Base-by-base conservation (phyloP, 2,329 filamentous ascomycete species). In the Lasiodiplodia gonubiensis region DNA sequence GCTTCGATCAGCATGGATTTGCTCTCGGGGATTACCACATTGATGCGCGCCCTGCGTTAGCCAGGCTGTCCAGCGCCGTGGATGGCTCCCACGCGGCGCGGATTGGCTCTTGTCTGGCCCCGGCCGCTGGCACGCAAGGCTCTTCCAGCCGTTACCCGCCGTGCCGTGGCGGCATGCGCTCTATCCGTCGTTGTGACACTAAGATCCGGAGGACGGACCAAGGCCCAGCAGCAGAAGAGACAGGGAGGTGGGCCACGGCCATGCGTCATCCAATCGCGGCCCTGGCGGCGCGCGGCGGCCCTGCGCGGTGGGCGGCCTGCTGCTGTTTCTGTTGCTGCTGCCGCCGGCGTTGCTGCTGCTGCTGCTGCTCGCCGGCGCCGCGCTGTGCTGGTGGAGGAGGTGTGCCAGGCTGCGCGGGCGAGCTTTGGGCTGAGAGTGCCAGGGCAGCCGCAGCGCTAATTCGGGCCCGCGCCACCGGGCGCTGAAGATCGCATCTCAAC, bases 401-500 rank as follows among this genome's bases (percentile, higher is more conserved):
- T 33, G 60, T 33, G 30, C 30, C 30, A 33, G 30, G 30, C 30
- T 33, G 30, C 30, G 30, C 30, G 30, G 30, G 30, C 30, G 30
- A 33, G 30, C 30, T 33, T 33, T 33, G 30, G 30, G 30, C 30
- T 33, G 30, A 2, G 30, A 33, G 30, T 33, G 48, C 39, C 48
- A 52, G 37, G 27, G 48, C 60, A 33, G 30, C 30, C 8, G 30
- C 30, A 33, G 30, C 30, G 30, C 30, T 33, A 33, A 33, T 33
- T 33, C 21, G 25, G 51, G 8, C 27, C 64, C 52, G 64, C 46
- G 60, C 60, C 46, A 55, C 25, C 37, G 63, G 46, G 52, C 64
- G 52, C 49, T 51, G 65, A 51, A 67, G 65, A 67, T 67, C 65
- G 23, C 54, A 61, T 61, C 55, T 67, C 65, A 60, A 60, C 54